phyloP scores from a whole-genome alignment of 139 green algal species.

The Yamagishiella unicocca region DNA sequence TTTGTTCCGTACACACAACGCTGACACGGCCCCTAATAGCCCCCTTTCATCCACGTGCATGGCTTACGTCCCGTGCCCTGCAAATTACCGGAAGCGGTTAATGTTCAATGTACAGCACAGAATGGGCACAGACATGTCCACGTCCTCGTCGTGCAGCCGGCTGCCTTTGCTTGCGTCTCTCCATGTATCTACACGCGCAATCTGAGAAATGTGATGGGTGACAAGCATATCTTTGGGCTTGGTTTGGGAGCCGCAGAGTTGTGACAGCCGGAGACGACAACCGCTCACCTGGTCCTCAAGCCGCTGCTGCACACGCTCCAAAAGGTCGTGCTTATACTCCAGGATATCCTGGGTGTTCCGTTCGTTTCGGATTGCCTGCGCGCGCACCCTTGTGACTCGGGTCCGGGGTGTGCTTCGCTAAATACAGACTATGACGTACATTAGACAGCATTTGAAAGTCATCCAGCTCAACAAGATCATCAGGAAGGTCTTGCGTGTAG shows the following conservation, averaged over 20 bases:
- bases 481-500: constrained; percentile 21
- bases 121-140: constrained; percentile 35
- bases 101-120: constrained; percentile 41
- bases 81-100: constrained; percentile 39
- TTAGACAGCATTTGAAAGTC: constrained; percentile 34
- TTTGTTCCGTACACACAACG: no score
- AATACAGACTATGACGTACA: background rate
- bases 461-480: constrained; percentile 21
- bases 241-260: no score
- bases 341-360: constrained; percentile 39
- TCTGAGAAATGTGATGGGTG: no score
- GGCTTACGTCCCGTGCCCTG: no score
- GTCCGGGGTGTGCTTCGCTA: no score
- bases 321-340: constrained; percentile 32
- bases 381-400: no score
- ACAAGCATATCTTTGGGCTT: no score
- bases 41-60: no score
- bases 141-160: background rate
- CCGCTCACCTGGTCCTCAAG: constrained; percentile 43
- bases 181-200: constrained; percentile 12
- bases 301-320: constrained; percentile 34
- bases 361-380: constrained; percentile 36
- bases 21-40: no score
- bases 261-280: no score
- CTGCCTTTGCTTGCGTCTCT: constrained; percentile 16